A percentile compares a stretch with the other conserved stretches of the same genome.
Evolutionary conservation across 768 basidiomycete genomes (phyloP).

Genomic region (Wakefieldia striispora): DNA sequence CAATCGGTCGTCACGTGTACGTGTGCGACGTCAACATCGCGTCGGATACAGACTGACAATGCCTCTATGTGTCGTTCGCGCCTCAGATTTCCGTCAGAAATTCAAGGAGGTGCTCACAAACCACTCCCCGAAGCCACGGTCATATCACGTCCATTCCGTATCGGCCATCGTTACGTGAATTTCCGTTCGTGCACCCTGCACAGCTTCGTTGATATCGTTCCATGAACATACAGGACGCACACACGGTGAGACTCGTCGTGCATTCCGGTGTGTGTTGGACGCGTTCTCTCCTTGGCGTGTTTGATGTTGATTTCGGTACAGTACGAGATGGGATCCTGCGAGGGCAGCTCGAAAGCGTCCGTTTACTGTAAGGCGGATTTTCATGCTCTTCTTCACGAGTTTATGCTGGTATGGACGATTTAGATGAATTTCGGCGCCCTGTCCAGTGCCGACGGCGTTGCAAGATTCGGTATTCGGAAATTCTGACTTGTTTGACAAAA

Average conservation of each 20-base stretch:
- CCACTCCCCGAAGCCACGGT: constrained; percentile 51
- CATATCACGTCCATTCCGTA: constrained; percentile 63
- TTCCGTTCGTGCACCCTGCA: background rate
- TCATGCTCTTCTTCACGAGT: background rate
- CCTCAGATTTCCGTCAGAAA: constrained; percentile 60
- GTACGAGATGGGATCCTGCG: constrained; percentile 63
- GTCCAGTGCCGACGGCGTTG: too few species aligned
- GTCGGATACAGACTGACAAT: background rate
- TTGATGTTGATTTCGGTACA: constrained; percentile 16
- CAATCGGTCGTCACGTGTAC: constrained; percentile 63
- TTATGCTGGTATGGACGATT: background rate
- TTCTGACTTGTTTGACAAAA: too few species aligned
- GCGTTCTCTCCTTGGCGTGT: background rate
- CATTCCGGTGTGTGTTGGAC: constrained; percentile 35
- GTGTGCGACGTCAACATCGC: constrained; percentile 17
- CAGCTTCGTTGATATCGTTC: background rate
- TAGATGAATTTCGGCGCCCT: constrained; percentile 1
- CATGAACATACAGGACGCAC: constrained; percentile 49
- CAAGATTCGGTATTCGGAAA: too few species aligned
- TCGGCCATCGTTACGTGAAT: constrained; percentile 59
- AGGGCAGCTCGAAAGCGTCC: constrained; percentile 52
- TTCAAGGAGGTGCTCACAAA: constrained; percentile 65
- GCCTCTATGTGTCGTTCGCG: too few species aligned
- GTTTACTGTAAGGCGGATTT: constrained; percentile 38
- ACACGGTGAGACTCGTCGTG: constrained; percentile 52